Conservation (phyloP, 2,329 filamentous ascomycete genomes). For the Exserohilum turcica region DNA sequence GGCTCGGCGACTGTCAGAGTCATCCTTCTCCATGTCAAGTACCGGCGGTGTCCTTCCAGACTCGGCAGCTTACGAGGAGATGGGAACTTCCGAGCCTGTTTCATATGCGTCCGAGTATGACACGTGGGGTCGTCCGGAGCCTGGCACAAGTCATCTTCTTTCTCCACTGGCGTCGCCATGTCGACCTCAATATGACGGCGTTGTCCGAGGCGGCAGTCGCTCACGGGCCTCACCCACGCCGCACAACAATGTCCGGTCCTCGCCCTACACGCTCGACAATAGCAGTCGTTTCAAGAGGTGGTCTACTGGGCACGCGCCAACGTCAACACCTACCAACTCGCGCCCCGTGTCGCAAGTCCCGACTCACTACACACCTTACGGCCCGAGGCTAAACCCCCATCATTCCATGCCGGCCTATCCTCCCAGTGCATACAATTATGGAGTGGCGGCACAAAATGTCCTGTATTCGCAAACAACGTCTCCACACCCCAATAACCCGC, state of each 20-base stretch:
- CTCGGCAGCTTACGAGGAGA: constrained; percentile 73
- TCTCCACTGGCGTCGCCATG: constrained; percentile 76
- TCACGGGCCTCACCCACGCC: constrained; percentile 74
- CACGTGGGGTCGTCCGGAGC: constrained; percentile 67
- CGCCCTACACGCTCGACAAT: constrained; percentile 73
- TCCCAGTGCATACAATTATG: constrained; percentile 40
- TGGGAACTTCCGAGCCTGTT: constrained; percentile 70
- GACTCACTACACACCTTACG: constrained; percentile 65
- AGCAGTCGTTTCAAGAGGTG: constrained; percentile 71
- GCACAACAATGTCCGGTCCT: constrained; percentile 68
- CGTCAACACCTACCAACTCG: constrained; percentile 65
- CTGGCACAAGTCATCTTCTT: constrained; percentile 68
- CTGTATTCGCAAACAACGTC: constrained; percentile 54
- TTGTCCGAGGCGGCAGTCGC: constrained; percentile 62
- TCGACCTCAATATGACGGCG: constrained; percentile 61
- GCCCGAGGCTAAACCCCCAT: constrained; percentile 59
- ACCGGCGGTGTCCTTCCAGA: constrained; percentile 63
- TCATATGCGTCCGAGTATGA: constrained; percentile 67
- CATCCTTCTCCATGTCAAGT: constrained; percentile 74
- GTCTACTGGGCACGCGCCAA: constrained; percentile 68
- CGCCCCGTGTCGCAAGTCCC: constrained; percentile 62
- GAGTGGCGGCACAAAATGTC: constrained; percentile 43
- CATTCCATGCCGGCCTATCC: constrained; percentile 48
- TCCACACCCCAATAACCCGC: constrained; percentile 56
- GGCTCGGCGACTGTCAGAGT: constrained; percentile 70